Percentiles rank a stretch among this genome's conserved stretches.
phyloP scores from a whole-genome alignment of 208 protist genomes.

The Perkinsela sp. region DNA sequence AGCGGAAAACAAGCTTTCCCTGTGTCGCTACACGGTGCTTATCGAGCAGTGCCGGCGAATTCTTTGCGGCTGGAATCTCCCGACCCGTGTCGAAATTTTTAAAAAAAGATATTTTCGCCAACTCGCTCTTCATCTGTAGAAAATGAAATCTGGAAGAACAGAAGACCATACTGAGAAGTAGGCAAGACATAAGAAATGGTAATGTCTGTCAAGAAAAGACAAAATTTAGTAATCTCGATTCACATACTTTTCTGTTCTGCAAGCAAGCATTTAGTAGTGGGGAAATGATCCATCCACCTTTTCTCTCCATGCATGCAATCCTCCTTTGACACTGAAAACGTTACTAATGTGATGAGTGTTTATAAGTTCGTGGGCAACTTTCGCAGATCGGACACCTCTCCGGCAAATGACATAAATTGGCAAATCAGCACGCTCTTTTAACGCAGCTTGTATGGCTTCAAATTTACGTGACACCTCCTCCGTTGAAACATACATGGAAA shows the following conservation, averaged over 20 bases:
- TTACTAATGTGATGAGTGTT: not conserved
- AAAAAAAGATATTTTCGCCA: not conserved
- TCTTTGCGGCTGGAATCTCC: slow-evolving; percentile 30
- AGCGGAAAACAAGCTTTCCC: slow-evolving; percentile 63
- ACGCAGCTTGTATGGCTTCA: not conserved
- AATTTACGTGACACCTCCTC: not conserved
- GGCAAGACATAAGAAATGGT: no score
- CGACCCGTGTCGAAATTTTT: slow-evolving; percentile 26
- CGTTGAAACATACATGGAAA: not conserved
- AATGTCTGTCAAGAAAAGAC: no score
- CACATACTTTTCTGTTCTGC: no score
- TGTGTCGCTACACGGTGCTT: slow-evolving; percentile 19
- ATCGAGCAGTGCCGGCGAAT: slow-evolving; percentile 27
- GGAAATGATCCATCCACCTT: not conserved
- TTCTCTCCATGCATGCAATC: not conserved
- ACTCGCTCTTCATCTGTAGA: not conserved
- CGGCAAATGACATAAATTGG: not conserved
- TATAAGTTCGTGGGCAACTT: not conserved
- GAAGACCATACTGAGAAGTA: no score
- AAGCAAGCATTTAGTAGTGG: not conserved
- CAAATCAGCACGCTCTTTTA: not conserved
- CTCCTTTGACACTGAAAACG: not conserved
- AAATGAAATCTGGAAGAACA: no score
- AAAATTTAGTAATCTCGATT: no score
- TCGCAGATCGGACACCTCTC: not conserved